Percentiles rank a stretch among this genome's conserved stretches.
phyloP scores from a whole-genome alignment of 495 filamentous ascomycete species.

The Letharia columbiana region DNA sequence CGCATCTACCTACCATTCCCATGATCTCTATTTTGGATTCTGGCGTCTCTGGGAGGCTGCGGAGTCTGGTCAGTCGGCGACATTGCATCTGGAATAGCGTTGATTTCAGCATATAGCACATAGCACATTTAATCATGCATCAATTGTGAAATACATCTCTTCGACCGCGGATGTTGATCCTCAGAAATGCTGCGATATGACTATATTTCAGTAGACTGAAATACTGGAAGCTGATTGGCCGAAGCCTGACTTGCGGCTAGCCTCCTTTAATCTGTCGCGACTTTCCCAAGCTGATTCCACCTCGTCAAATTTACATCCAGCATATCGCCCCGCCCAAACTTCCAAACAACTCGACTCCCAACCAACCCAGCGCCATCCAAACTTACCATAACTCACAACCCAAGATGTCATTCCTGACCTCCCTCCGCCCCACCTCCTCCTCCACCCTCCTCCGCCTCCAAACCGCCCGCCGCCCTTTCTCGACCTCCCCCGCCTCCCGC shows the following conservation, averaged over 20 bases:
- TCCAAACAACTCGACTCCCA: constrained; percentile 8
- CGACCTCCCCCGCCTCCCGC: constrained; percentile 39
- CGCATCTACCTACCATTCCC: background rate
- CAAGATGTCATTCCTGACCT: constrained; percentile 21
- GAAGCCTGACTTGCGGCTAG: constrained; percentile 9
- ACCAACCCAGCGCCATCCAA: background rate
- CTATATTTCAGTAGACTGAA: background rate
- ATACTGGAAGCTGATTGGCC: constrained; percentile 16
- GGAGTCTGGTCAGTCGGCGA: background rate
- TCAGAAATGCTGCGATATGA: no score
- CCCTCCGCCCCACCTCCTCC: constrained; percentile 15
- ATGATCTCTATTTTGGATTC: background rate
- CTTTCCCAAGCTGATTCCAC: background rate
- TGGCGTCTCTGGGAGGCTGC: background rate
- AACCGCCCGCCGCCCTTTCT: constrained; percentile 32
- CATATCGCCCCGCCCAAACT: background rate
- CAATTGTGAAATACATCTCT: background rate
- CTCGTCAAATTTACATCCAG: constrained; percentile 2
- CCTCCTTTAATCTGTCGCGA: constrained; percentile 10
- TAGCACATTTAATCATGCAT: background rate
- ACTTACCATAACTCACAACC: background rate
- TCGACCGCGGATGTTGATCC: background rate
- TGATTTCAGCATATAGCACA: background rate
- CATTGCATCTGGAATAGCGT: background rate
- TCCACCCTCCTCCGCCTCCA: background rate